Conservation (phyloP, 2,329 filamentous ascomycete genomes). For the Botrytis fragariae region DNA sequence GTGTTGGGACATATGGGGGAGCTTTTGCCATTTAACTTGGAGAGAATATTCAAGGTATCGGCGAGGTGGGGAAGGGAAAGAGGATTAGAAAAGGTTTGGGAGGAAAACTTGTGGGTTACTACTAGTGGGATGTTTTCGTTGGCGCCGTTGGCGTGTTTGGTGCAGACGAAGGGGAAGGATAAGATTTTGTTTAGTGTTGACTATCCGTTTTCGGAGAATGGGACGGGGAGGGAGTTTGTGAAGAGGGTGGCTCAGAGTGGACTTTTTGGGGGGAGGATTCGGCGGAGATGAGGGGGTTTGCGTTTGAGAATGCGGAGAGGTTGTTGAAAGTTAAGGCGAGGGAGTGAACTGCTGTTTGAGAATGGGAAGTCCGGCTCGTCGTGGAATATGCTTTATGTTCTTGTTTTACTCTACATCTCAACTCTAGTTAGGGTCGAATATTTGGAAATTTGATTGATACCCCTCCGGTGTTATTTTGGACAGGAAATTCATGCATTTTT, state of each 20-base stretch:
- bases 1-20: conserved; percentile 54
- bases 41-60: conserved; percentile 43
- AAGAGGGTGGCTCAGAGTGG: conserved; percentile 49
- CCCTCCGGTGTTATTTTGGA: background rate
- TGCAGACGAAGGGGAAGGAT: conserved; percentile 48
- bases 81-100: conserved; percentile 50
- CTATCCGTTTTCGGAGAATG: conserved; percentile 53
- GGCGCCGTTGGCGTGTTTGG: conserved; percentile 46
- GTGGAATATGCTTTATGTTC: too few species aligned
- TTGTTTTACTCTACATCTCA: background rate
- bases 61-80: conserved; percentile 37
- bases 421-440: background rate
- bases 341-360: background rate
- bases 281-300: conserved; percentile 48
- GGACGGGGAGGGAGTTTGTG: conserved; percentile 49
- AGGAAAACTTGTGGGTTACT: conserved; percentile 56
- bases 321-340: conserved; percentile 40
- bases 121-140: conserved; percentile 54
- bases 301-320: conserved; percentile 50
- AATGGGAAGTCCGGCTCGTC: too few species aligned
- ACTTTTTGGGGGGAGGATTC: conserved; percentile 46
- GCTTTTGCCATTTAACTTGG: conserved; percentile 54
- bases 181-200: conserved; percentile 56
- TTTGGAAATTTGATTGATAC: background rate
- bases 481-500: too few species aligned